These are phyloP conservation scores for Oryza meridionalis DNA, from an alignment of 176 grass and related monocot genomes.

Conservation along the genomic window DNA sequence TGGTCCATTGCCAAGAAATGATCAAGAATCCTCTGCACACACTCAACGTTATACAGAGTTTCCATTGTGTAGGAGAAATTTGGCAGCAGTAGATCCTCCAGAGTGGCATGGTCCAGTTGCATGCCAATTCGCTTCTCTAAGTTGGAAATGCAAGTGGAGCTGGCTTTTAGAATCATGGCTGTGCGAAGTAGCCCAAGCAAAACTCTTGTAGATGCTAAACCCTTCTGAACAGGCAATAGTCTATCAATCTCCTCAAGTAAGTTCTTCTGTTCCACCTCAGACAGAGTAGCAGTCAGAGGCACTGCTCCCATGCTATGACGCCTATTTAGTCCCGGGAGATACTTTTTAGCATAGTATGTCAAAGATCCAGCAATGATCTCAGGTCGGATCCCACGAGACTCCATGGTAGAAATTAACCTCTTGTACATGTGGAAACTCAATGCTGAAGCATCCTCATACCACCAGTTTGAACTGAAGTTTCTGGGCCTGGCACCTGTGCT, in stretches of 20 bases:
- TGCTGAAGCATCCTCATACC: slow-evolving; percentile 78
- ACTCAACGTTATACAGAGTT: slow-evolving; percentile 92
- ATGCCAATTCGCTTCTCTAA: slow-evolving; percentile 82
- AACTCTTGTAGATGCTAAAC: slow-evolving; percentile 70
- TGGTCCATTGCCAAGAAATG: slow-evolving; percentile 93
- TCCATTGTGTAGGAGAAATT: slow-evolving; percentile 89
- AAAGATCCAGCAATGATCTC: slow-evolving; percentile 82
- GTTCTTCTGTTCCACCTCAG: slow-evolving; percentile 77
- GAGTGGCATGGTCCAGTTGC: slow-evolving; percentile 76
- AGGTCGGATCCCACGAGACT: slow-evolving; percentile 61
- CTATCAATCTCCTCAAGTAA: slow-evolving; percentile 77
- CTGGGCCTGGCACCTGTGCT: slow-evolving; percentile 80
- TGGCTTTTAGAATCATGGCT: slow-evolving; percentile 76
- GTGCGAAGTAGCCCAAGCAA: slow-evolving; percentile 81
- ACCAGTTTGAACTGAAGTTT: slow-evolving; percentile 92
- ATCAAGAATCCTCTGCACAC: slow-evolving; percentile 81
- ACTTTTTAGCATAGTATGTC: slow-evolving; percentile 72
- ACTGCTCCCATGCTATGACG: slow-evolving; percentile 58
- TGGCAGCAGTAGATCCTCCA: slow-evolving; percentile 84
- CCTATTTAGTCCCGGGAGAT: slow-evolving; percentile 81
- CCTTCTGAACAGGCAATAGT: slow-evolving; percentile 69
- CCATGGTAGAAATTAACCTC: slow-evolving; percentile 79
- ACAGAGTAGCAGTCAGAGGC: slow-evolving; percentile 44
- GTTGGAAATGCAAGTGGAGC: slow-evolving; percentile 63
- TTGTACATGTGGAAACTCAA: slow-evolving; percentile 81